Percentiles rank a stretch among this genome's conserved stretches.
phyloP scores from a whole-genome alignment of 768 basidiomycete species.

The Leccinum pellstonianum region DNA sequence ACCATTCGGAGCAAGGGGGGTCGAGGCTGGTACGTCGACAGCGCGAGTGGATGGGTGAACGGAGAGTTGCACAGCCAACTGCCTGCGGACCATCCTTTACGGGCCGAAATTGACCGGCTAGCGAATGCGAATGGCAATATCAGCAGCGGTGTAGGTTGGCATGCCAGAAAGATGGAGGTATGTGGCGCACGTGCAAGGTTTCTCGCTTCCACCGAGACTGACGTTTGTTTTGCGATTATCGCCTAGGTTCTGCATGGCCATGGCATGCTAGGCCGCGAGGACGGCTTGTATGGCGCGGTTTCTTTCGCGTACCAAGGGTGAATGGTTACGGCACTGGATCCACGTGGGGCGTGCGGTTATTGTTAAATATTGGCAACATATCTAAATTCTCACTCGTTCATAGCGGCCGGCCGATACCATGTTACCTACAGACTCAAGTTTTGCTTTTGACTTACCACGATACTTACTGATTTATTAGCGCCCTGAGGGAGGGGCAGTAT shows the following conservation, averaged over 20 bases:
- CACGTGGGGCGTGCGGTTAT: neutral
- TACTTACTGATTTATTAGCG: neutral
- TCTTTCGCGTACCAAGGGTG: slow-evolving; percentile 93
- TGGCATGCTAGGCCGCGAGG: slow-evolving; percentile 89
- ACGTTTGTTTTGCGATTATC: slow-evolving; percentile 2
- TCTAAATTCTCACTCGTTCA: neutral
- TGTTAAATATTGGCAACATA: neutral
- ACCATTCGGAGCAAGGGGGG: slow-evolving; percentile 91
- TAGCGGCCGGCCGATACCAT: neutral
- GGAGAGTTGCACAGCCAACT: slow-evolving; percentile 61
- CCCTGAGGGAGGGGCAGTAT: neutral
- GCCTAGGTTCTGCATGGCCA: slow-evolving; percentile 77
- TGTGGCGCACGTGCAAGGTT: slow-evolving; percentile 27
- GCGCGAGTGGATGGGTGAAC: slow-evolving; percentile 74
- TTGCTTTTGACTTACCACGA: neutral
- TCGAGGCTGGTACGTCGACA: slow-evolving; percentile 93
- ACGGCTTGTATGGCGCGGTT: slow-evolving; percentile 91
- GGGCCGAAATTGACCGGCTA: slow-evolving; percentile 68
- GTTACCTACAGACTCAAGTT: neutral
- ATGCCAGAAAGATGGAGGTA: slow-evolving; percentile 96
- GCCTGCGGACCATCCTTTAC: slow-evolving; percentile 58
- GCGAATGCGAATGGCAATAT: slow-evolving; percentile 85
- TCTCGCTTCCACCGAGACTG: neutral
- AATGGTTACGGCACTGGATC: slow-evolving; percentile 2
- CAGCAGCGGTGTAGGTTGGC: slow-evolving; percentile 92